These are phyloP conservation scores for Croton setiger DNA, from an alignment of 441 rosid genomes.

Conservation along the genomic window DNA sequence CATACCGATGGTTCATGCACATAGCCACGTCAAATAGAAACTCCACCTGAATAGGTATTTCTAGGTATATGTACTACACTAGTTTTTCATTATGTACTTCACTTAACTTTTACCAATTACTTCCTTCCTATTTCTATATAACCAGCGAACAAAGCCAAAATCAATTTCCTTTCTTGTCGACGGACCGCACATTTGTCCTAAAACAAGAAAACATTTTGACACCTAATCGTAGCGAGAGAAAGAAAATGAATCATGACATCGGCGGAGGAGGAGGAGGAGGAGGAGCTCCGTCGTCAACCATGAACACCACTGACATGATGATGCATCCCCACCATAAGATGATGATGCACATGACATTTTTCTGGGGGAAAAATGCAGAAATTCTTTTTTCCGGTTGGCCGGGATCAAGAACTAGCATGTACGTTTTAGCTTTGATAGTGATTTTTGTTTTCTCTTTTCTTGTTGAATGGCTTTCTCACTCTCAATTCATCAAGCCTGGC, in stretches of 20 bases:
- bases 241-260: not conserved
- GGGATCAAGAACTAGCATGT: slow-evolving; percentile 43
- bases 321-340: slow-evolving; percentile 27
- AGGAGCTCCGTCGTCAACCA: slow-evolving; percentile 17
- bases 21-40: too few species aligned
- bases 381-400: slow-evolving; percentile 65
- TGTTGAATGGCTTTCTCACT: slow-evolving; percentile 48
- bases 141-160: not conserved
- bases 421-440: slow-evolving; percentile 42
- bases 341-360: slow-evolving; percentile 64
- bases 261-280: slow-evolving; percentile 12
- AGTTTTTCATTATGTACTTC: not conserved
- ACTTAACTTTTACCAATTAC: not conserved
- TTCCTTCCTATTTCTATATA: not conserved
- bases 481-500: slow-evolving; percentile 26
- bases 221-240: too few species aligned
- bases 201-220: not conserved
- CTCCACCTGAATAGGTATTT: too few species aligned
- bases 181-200: too few species aligned
- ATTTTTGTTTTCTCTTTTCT: slow-evolving; percentile 39
- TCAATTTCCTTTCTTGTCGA: too few species aligned
- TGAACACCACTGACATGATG: slow-evolving; percentile 1
- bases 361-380: slow-evolving; percentile 46
- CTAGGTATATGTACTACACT: too few species aligned
- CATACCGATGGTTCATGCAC: too few species aligned